Conservation (phyloP, 352 stramenopile species). For the Elongisporangium undulatum region DNA sequence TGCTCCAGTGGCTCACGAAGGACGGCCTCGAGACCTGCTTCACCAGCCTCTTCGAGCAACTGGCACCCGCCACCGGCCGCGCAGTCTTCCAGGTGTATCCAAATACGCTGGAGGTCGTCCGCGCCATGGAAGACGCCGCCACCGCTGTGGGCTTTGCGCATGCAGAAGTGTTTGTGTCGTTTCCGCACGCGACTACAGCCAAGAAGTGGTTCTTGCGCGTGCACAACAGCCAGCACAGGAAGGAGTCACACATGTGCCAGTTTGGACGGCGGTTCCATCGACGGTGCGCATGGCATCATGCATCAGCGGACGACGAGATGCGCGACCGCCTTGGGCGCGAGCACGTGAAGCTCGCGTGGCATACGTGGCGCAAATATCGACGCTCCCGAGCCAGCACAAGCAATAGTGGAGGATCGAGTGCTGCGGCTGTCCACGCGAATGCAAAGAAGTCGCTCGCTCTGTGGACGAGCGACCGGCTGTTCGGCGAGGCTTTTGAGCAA, state of each 20-base stretch:
- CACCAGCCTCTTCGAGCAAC: conserved; percentile 29
- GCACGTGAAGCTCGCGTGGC: conserved; percentile 67
- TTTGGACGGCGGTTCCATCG: conserved; percentile 58
- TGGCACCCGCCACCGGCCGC: conserved; percentile 11
- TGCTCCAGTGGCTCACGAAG: conserved; percentile 77
- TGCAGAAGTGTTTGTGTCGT: conserved; percentile 62
- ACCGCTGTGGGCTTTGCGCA: conserved; percentile 35
- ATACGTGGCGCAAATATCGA: conserved; percentile 65
- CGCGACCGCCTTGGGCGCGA: conserved; percentile 47
- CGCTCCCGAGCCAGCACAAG: conserved; percentile 14
- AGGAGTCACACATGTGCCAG: conserved; percentile 25
- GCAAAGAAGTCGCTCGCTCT: conserved; percentile 52
- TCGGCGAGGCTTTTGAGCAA: conserved; percentile 38
- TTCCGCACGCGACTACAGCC: conserved; percentile 55
- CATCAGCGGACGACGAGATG: conserved; percentile 21
- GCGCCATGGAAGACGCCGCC: conserved; percentile 54
- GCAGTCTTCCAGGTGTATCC: conserved; percentile 79
- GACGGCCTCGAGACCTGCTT: conserved; percentile 60
- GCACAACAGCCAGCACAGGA: conserved; percentile 2
- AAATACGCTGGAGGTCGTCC: conserved; percentile 36
- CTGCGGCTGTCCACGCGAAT: conserved; percentile 28
- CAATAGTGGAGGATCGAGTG: not conserved
- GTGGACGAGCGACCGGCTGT: conserved; percentile 58
- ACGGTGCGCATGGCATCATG: conserved; percentile 53
- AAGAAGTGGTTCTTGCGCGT: conserved; percentile 78